Evolutionary conservation across 140 eudicot species (phyloP), one percentile per base, ranked within the genome.

Genomic region (Cichorium intybus): DNA sequence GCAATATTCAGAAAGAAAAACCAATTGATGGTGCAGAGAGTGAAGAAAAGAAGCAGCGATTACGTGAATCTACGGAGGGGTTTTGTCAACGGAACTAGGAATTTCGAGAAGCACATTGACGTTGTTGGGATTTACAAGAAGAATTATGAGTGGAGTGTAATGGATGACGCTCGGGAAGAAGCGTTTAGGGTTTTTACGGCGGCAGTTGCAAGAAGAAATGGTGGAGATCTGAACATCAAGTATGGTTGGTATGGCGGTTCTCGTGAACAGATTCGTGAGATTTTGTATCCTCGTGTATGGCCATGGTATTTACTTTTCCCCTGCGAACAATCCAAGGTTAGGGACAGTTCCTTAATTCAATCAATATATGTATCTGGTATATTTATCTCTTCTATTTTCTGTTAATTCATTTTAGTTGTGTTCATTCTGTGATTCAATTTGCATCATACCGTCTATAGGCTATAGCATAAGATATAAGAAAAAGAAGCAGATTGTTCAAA

Each of bases 231-330:
- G 17, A 85, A 85, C n/a, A 16, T 74, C 0, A 82, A 33, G 70
- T 72, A 27, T 2, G 86, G 75, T 7, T 85, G 88, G 94, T 85
- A 64, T 59, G 88, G 94, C 17, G 83, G 77, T 70, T 75, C 88
- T 6, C 52, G 53, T 49, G 77, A 73, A 12, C 84, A 82, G 50
- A 77, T 82, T 35, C 11, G 21, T 28, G 74, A 73, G 18, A 55
- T 85, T 41, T 2, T 85, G 12, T 70, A 18, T 24, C 31, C 18
- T 12, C 4, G 31, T 60, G 17, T 37, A 64, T 59, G 87, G 88
- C 6, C 51, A 49, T 23, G 92, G 92, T 14, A 55, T 85, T 34
- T 49, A 47, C 59, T 69, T 85, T 1, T 85, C 83, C 10, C 75
- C 87, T 6, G 74, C 71, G 3, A 75, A 75, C 31, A 16, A 24